Percentiles rank a stretch among this genome's conserved stretches.
Evolutionary conservation across 345 rosid species (phyloP).

Genomic region (Syzygium aqueum): DNA sequence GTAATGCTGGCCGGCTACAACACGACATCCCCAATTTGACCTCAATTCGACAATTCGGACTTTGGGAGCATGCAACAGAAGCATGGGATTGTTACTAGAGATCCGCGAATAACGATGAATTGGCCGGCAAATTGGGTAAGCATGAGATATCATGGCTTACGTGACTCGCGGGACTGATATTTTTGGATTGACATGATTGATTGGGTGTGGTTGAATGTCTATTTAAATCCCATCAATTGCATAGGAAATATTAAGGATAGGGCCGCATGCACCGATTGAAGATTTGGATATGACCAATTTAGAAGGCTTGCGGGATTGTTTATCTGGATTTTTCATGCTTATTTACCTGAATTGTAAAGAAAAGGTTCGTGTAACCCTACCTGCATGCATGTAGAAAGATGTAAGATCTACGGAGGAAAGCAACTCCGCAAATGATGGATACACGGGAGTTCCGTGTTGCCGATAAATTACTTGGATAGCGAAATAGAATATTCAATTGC

Average conservation of each 20-base stretch:
- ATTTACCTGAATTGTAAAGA: background rate
- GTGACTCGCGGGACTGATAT: background rate
- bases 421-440: background rate
- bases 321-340: background rate
- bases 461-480: background rate
- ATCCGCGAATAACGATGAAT: background rate
- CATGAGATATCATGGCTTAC: background rate
- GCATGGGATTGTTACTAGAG: background rate
- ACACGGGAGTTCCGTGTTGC: background rate
- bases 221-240: background rate
- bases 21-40: background rate
- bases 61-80: background rate
- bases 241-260: background rate
- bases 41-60: background rate
- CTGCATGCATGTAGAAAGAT: background rate
- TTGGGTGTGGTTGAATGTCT: background rate
- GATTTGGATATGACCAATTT: background rate
- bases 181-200: background rate
- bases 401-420: background rate
- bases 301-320: background rate
- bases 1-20: background rate
- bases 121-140: background rate
- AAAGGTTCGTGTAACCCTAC: background rate
- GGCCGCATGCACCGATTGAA: background rate
- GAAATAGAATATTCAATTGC: background rate